Percentiles rank a stretch among this genome's conserved stretches.
These are phyloP conservation scores for Amoebophrya sp. DNA, from an alignment of 169 alveolate species.

Conservation along the genomic window DNA sequence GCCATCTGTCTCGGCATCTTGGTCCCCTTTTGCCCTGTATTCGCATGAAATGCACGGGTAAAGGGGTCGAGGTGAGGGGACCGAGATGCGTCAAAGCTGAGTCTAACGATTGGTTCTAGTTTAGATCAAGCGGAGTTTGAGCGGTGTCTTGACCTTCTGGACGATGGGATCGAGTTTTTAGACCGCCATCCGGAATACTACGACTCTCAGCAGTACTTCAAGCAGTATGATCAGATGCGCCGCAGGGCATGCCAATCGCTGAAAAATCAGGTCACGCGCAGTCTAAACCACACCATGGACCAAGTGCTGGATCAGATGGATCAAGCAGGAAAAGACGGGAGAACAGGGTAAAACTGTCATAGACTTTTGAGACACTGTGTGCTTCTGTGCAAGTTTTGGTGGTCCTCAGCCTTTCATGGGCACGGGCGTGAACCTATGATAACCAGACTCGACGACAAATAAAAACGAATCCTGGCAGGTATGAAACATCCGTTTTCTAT, in stretches of 20 bases:
- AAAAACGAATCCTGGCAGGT: neutral
- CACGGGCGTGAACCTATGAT: too few species aligned
- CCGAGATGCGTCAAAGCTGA: too few species aligned
- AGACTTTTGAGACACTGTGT: too few species aligned
- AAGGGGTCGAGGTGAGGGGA: too few species aligned
- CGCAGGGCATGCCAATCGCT: neutral
- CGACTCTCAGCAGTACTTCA: neutral
- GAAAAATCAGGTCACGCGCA: neutral
- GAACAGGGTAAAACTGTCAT: neutral
- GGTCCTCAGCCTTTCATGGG: too few species aligned
- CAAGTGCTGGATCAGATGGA: neutral
- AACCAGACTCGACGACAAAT: too few species aligned
- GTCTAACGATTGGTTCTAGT: too few species aligned
- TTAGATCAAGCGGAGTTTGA: neutral
- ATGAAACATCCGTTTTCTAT: neutral
- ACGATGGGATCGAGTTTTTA: neutral
- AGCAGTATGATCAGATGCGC: neutral
- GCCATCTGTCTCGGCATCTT: too few species aligned
- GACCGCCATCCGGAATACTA: conserved; percentile 1
- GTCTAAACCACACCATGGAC: neutral
- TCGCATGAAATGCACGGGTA: too few species aligned
- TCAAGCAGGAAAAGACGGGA: neutral
- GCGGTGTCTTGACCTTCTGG: neutral
- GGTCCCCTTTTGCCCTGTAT: too few species aligned
- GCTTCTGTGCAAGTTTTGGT: too few species aligned